Evolutionary conservation across 1,139 yeast species (phyloP).

Genomic region (Suhomyces chickasaworum): DNA sequence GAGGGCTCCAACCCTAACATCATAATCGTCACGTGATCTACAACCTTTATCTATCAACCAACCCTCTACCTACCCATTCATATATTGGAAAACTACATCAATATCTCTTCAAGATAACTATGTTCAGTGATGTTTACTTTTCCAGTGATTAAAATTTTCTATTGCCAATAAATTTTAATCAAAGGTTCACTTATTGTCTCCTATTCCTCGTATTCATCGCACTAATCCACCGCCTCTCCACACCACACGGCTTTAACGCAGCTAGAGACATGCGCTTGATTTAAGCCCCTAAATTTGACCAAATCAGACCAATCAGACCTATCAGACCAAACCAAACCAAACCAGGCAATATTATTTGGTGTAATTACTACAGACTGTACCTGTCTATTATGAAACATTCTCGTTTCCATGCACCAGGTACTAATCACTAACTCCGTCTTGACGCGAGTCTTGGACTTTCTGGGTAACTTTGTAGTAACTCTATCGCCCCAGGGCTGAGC

Average conservation of each 20-base stretch:
- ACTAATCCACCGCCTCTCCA: background rate
- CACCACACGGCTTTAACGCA: too few species aligned
- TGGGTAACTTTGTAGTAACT: background rate
- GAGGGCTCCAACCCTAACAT: slow-evolving; percentile 11
- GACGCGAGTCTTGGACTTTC: background rate
- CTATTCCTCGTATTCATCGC: too few species aligned
- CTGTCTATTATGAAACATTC: background rate
- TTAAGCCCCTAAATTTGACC: background rate
- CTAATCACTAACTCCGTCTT: background rate
- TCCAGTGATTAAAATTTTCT: too few species aligned
- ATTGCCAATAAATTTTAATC: too few species aligned
- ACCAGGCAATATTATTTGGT: background rate
- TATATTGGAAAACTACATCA: too few species aligned
- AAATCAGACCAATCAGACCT: too few species aligned
- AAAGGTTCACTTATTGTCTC: too few species aligned
- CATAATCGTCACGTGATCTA: background rate
- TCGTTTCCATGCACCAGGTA: background rate
- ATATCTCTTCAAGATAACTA: too few species aligned
- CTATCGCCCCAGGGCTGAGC: background rate
- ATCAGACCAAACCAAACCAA: too few species aligned
- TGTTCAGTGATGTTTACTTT: too few species aligned
- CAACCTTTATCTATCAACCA: too few species aligned
- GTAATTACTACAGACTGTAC: background rate
- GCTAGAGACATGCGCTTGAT: background rate
- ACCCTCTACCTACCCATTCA: too few species aligned